Evolutionary conservation across 305 asterid genomes (phyloP).

Genomic region (Euphrasia arctica): DNA sequence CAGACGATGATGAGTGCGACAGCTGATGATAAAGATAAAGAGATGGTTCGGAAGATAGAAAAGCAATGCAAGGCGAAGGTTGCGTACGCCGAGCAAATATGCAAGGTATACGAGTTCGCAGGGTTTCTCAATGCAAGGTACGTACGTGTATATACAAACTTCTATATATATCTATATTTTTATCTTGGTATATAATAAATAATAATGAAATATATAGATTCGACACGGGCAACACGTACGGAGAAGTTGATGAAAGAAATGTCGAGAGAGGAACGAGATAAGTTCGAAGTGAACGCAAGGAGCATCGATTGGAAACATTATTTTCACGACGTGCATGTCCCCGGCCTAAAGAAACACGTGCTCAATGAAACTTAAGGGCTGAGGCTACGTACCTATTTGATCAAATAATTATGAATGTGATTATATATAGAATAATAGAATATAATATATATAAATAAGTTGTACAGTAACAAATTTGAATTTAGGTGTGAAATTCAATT

Average conservation of each 20-base stretch:
- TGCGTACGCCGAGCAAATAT: constrained; percentile 33
- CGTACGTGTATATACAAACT: not conserved
- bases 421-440: too few species aligned
- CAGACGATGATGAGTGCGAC: not conserved
- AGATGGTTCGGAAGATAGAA: not conserved
- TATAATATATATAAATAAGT: too few species aligned
- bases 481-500: too few species aligned
- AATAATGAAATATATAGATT: constrained; percentile 13
- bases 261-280: constrained; percentile 30
- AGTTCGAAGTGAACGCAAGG: constrained; percentile 27
- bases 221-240: constrained; percentile 27
- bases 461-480: too few species aligned
- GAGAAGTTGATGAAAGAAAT: constrained; percentile 26
- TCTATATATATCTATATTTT: not conserved
- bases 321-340: constrained; percentile 26
- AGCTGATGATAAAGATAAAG: not conserved
- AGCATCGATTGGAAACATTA: constrained; percentile 33
- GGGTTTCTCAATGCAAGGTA: constrained; percentile 34
- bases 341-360: constrained; percentile 31
- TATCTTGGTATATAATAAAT: too few species aligned
- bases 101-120: constrained; percentile 32
- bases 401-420: too few species aligned
- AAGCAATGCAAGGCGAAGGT: constrained; percentile 25
- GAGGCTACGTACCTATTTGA: too few species aligned
- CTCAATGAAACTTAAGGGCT: not conserved